Conservation (phyloP, 2,329 filamentous ascomycete species). For the Colletotrichum musicola region DNA sequence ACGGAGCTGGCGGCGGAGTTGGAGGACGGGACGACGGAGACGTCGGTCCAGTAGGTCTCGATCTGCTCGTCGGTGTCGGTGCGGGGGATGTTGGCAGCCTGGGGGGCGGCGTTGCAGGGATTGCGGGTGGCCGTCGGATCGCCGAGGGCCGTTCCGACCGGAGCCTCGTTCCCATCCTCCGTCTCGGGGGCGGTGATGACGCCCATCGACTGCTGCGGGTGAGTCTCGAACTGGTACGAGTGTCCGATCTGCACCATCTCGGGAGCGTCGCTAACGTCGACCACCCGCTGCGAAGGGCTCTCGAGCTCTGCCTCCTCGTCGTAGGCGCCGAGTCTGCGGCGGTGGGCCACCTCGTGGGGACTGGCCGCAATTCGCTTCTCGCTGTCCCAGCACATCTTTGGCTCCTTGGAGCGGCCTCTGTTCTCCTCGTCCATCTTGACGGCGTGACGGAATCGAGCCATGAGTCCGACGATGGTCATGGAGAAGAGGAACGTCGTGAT, state of each 20-base stretch:
- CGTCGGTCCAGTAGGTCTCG: conserved; percentile 9
- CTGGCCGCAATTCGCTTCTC: conserved; percentile 20
- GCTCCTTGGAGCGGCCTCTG: neutral
- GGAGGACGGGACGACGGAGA: neutral
- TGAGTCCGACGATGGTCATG: neutral
- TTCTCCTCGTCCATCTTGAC: conserved; percentile 28
- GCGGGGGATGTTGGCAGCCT: neutral
- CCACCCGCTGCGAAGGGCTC: too few species aligned
- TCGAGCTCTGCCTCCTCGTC: too few species aligned
- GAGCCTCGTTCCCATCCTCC: neutral
- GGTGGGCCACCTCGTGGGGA: conserved; percentile 19
- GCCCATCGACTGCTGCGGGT: too few species aligned
- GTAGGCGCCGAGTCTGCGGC: conserved; percentile 10
- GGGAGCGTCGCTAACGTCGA: too few species aligned
- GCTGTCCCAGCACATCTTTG: neutral
- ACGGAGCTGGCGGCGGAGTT: conserved; percentile 15
- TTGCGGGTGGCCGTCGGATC: neutral
- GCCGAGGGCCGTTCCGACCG: neutral
- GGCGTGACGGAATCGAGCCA: conserved; percentile 21
- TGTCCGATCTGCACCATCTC: too few species aligned
- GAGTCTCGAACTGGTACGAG: too few species aligned
- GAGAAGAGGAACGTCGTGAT: conserved; percentile 15
- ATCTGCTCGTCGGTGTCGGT: neutral
- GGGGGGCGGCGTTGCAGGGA: neutral
- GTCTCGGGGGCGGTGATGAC: neutral